phyloP scores from a whole-genome alignment of 2,329 filamentous ascomycete genomes.

The Grosmannia huntii region DNA sequence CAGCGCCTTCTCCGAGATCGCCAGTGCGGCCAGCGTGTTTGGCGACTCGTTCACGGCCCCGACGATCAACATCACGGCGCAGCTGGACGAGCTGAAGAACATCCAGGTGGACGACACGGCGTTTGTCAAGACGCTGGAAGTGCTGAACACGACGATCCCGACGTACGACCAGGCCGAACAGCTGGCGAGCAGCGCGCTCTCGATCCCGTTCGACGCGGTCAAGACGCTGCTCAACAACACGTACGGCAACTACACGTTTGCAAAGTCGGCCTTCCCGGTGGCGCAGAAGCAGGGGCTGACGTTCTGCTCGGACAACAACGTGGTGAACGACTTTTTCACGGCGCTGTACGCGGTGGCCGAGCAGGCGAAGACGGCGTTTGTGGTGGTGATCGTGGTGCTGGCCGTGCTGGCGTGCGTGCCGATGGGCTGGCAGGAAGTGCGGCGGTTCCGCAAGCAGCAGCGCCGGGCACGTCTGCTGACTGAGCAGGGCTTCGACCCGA shows the following conservation, averaged over 20 bases:
- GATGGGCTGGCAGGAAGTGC: constrained; percentile 71
- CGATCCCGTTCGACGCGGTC: constrained; percentile 69
- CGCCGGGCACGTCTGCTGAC: constrained; percentile 49
- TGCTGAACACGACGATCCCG: constrained; percentile 68
- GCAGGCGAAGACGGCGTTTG: constrained; percentile 59
- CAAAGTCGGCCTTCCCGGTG: constrained; percentile 66
- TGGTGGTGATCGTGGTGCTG: constrained; percentile 58
- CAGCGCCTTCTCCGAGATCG: constrained; percentile 39
- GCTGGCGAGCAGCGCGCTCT: constrained; percentile 60
- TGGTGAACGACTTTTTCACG: constrained; percentile 74
- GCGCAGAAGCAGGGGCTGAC: constrained; percentile 69
- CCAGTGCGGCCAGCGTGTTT: constrained; percentile 36
- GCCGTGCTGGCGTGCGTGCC: constrained; percentile 63
- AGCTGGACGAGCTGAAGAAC: constrained; percentile 53
- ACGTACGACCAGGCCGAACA: constrained; percentile 76
- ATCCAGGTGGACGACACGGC: constrained; percentile 55
- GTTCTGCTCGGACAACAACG: constrained; percentile 80
- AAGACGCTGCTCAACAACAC: constrained; percentile 58
- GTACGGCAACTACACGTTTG: constrained; percentile 63
- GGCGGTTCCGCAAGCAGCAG: constrained; percentile 61
- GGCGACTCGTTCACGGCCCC: constrained; percentile 21
- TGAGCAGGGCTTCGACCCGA: constrained; percentile 56
- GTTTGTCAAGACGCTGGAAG: constrained; percentile 55
- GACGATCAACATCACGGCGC: constrained; percentile 49
- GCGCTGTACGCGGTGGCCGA: constrained; percentile 53